Evolutionary conservation across 2,329 filamentous ascomycete genomes (phyloP), one percentile per base, ranked within the genome.

Genomic region (Clonostachys solani): DNA sequence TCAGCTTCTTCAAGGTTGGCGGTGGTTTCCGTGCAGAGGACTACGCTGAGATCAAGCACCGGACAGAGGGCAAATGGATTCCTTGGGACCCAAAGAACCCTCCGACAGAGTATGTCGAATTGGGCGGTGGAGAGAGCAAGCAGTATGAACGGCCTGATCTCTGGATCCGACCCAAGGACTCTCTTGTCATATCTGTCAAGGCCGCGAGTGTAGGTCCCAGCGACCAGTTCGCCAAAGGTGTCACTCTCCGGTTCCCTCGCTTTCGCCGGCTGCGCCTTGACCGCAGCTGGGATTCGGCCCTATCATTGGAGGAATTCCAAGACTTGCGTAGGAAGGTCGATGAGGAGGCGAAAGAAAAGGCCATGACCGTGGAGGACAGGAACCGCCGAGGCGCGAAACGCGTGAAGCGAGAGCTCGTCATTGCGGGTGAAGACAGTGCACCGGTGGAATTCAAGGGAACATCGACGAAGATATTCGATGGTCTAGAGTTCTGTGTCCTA

Each of bases 1-100:
- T 84, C 57, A 96, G 91, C n/a, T 96, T 99, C 69, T 95, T 92
- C 76, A 96, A 94, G 65, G 94, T 99, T 15, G 94, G 94, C n/a
- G 94, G 94, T 46, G 94, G 94, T 0, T 92, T 97, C 63, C 84
- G 81, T 13, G 86, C 83, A 1, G 82, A 87, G 45, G 94, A 99
- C 59, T 97, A 96, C 62, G 83, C 86, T 0, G 82, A 86, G 48
- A 85, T 99, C 42, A 77, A 83, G 6, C 89, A 95, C 58, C 78
- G 83, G 19, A 97, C 92, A 0, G 88, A 96, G 49, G 91, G 88
- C 6, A 96, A 96, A 63, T 99, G 94, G 94, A 77, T 78, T 12
- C 80, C 88, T 33, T 99, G 91, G 90, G 85, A 96, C 62, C 60
- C 74, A 1, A 85, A 81, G 53, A 84, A 80, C 40, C 90, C 92